Evolutionary conservation across 345 rosid species (phyloP).

Genomic region (Salix udensis): DNA sequence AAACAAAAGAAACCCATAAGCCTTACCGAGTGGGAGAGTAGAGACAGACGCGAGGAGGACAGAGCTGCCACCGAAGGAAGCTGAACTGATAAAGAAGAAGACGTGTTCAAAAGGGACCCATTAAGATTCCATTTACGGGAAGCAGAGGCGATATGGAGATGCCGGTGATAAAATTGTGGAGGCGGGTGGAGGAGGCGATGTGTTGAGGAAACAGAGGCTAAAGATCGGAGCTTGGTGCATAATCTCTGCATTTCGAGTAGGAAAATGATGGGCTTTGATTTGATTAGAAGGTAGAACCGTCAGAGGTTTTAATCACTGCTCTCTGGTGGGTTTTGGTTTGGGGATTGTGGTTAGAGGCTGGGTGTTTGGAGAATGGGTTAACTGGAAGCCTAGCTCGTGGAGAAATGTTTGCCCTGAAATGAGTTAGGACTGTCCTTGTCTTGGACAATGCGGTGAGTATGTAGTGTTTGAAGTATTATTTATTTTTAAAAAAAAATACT

Average conservation of each 20-base stretch:
- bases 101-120: neutral
- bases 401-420: neutral
- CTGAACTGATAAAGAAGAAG: neutral
- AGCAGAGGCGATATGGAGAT: slow-evolving; percentile 13
- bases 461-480: neutral
- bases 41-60: slow-evolving; percentile 25
- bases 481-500: too few relatives aligned
- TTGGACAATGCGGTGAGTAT: neutral
- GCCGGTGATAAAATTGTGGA: slow-evolving; percentile 16
- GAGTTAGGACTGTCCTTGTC: neutral
- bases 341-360: neutral
- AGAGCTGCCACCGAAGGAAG: neutral
- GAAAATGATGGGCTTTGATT: neutral
- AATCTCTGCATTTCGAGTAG: slow-evolving; percentile 54
- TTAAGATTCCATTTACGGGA: slow-evolving; percentile 8
- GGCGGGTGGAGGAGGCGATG: slow-evolving; percentile 39
- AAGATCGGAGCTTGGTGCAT: slow-evolving; percentile 52
- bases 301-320: neutral
- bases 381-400: neutral
- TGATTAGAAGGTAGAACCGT: neutral
- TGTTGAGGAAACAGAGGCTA: slow-evolving; percentile 23
- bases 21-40: slow-evolving; percentile 39
- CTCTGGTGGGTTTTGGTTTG: neutral
- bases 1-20: slow-evolving; percentile 1
- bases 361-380: neutral